Evolutionary conservation across 352 stramenopile species (phyloP), one percentile per base, ranked within the genome.

Genomic region (Phytophthora citrophthora): DNA sequence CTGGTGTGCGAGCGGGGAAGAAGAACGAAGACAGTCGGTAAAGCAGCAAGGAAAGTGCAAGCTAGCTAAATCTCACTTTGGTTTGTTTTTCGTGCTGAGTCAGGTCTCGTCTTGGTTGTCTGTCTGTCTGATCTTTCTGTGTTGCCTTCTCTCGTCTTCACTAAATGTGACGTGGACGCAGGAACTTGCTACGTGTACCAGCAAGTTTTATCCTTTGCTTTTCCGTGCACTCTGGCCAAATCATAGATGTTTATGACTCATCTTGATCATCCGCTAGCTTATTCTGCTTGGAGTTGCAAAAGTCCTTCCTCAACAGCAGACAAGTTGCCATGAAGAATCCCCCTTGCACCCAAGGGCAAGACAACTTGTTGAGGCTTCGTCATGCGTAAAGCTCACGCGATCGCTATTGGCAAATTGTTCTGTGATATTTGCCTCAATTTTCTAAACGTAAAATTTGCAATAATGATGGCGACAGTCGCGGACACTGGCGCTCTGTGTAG

Each of bases 21-120:
- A 34, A 61, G 61, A 47, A 12, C 54, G 43, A 68, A 20, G 54
- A 64, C 50, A 72, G 60, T 69, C 38, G 61, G 39, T 60, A 68
- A 50, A 72, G 43, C 31, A 72, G 64, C 58, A 70, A n/a, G 50
- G 52, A 68, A 64, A 73, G 60, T 70, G 64, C 64, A 72, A 73
- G 64, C 58, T 53, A 70, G 65, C 57, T 46, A 64, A 74, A 72
- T 66, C 45, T 74, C 61, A 72, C 51, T 68, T 74, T 78, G 55
- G 54, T 70, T 74, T 77, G 48, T 68, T 65, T 71, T 68, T 71
- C 54, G 43, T 70, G 41, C 52, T 59, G 41, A 57, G 38, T 56
- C 43, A 40, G 11, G 31, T 32, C 20, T 50, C 43, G 56, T 26
- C 13, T 32, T 41, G 24, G 9, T 56, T 54, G 8, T 16, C 9